A percentile compares a stretch with the other conserved stretches of the same genome.
Conservation (phyloP, 129 eudicot species). For the Glebionis coronaria region DNA sequence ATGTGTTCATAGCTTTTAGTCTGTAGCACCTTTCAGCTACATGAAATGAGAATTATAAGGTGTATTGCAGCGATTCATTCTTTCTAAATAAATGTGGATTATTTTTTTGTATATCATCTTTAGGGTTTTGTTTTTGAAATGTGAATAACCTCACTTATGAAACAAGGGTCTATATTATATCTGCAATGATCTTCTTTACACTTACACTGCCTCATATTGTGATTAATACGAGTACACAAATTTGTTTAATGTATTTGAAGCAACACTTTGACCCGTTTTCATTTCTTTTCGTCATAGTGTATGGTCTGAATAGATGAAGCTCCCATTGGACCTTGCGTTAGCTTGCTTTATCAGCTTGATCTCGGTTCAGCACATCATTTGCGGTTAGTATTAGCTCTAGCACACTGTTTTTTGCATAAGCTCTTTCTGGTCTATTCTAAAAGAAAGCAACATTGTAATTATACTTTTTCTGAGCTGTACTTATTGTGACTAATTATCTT, state of each 20-base stretch:
- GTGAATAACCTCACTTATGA: no score
- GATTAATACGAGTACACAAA: no score
- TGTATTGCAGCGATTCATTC: background rate
- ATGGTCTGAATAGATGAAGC: conserved; percentile 51
- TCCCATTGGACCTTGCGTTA: conserved; percentile 37
- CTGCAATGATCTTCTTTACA: no score
- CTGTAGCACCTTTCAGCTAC: background rate
- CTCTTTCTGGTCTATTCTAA: background rate
- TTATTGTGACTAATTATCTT: background rate
- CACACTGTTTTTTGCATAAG: conserved; percentile 8
- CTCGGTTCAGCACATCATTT: conserved; percentile 41
- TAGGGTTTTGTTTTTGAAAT: no score
- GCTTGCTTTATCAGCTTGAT: conserved; percentile 42
- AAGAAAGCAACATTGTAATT: conserved; percentile 2
- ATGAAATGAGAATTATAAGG: background rate
- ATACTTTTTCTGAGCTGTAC: background rate
- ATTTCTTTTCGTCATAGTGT: conserved; percentile 23
- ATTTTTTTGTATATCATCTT: no score
- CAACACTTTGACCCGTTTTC: conserved; percentile 19
- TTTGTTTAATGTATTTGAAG: no score
- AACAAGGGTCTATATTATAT: no score
- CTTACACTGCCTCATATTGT: no score
- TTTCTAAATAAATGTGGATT: no score
- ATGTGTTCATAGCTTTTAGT: no score
- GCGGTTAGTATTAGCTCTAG: conserved; percentile 45